Base-by-base conservation (phyloP, 2,329 filamentous ascomycete genomes). In the Phaeosphaeria sp. region DNA sequence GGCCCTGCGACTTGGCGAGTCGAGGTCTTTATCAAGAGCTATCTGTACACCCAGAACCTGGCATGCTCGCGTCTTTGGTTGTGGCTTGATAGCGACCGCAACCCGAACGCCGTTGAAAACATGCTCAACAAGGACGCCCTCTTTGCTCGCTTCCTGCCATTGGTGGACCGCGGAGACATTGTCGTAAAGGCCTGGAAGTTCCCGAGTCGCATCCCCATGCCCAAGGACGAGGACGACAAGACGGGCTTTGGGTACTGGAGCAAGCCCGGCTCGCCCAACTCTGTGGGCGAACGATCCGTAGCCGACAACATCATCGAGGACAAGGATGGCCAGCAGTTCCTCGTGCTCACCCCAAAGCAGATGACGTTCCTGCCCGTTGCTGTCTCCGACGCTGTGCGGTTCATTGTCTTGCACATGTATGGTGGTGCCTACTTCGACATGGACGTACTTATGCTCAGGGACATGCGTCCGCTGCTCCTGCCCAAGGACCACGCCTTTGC, bases 291-390 rank as follows among this genome's bases (percentile, higher is more conserved):
- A 36, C 72, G 66, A 46, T 71, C 76, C 15, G 78, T 85, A 10
- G 83, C 80, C 3, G 83, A 85, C 59, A 83, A 83, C 51, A 79
- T 85, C 36, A 72, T 84, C 41, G 77, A 83, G 48, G 81, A 84
- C 67, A 76, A 74, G 27, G 69, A 76, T 39, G 82, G 81, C 20
- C 82, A 83, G 56, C 81, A 84, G 59, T 85, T 82, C 82, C 74
- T 85, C 10, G 81, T 82, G 11, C 73, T 85, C 49, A 82, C 82
- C 0, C 78, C 82, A 25, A 84, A 83, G 68, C 83, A 85, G 65
- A 84, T 84, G 81, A 84, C 83, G 1, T 85, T 85, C 69, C 76
- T 85, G n/a, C 83, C 83, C 0, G 83, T 85, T 9, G 83, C 83
- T n/a, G 82, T 85, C 36, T 84, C 83, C 0, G 83, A 85, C 67